Evolutionary conservation across 371 early-diverging fungal species (phyloP), one percentile per base, ranked within the genome.

Genomic region (Homolaphlyctis polyrhiza): DNA sequence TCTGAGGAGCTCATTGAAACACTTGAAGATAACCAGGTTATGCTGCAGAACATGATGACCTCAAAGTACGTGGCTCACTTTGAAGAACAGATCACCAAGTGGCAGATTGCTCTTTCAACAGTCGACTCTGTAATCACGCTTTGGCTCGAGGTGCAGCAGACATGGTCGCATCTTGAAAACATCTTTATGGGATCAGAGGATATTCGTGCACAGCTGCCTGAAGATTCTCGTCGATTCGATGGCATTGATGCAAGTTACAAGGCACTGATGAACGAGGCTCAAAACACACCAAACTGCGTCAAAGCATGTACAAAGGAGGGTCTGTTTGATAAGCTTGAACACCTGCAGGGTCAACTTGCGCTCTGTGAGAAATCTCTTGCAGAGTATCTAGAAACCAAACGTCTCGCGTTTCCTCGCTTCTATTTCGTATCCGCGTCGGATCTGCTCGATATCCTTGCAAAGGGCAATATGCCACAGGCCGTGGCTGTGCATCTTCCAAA

Each of bases 21-120:
- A 0, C 65, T 86, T 3, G 86, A 86, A 67, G 86, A 86, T 67
- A 86, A 86, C 65, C 86, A 86, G 59, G 84, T 86, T 54, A 80
- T 86, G 84, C 71, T 86, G 27, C 86, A 86, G 64, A 86, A 75
- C 55, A 81, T 86, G 83, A 84, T 86, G 86, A 73, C 80, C 0
- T 78, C 79, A 25, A 82, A 84, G 60, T 83, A 84, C 64, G 82
- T 84, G 8, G 76, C 78, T 14, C 80, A 84, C 72, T 86, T 86
- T 58, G 77, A 83, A 66, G 74, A 66, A 16, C 81, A 84, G 63
- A 86, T 86, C 66, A 75, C 73, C 29, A 81, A 81, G 62, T 86
- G 86, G 86, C 83, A 84, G 60, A 82, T 81, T 58, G 75, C 70
- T 1, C 68, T 86, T 13, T 75, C 77, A 0, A 82, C 83, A 0